phyloP scores from a whole-genome alignment of 2,329 filamentous ascomycete genomes.

The Ceratocystis variospora region DNA sequence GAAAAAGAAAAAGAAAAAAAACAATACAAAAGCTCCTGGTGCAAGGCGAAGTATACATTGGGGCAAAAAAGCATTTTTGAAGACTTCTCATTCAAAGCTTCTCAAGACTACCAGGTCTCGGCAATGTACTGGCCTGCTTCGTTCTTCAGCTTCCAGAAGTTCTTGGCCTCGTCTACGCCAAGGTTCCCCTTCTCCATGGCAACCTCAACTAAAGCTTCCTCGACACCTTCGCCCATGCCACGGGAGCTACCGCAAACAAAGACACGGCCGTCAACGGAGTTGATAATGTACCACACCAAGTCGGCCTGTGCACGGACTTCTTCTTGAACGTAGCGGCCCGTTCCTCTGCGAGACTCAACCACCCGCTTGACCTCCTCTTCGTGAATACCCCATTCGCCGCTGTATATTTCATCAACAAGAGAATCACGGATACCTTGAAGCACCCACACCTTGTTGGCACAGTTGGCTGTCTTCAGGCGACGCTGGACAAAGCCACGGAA shows the following conservation, averaged over 20 bases:
- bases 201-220: constrained; percentile 73
- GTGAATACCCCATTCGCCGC: constrained; percentile 88
- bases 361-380: constrained; percentile 76
- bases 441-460: constrained; percentile 96
- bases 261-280: constrained; percentile 84
- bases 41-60: neutral
- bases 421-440: constrained; percentile 90
- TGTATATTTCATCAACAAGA: constrained; percentile 89
- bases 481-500: constrained; percentile 97
- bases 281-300: constrained; percentile 96
- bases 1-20: too few relatives aligned
- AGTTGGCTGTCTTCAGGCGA: constrained; percentile 83
- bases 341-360: constrained; percentile 59
- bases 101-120: constrained; percentile 46
- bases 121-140: constrained; percentile 91
- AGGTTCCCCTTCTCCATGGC: constrained; percentile 87
- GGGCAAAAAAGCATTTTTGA: neutral
- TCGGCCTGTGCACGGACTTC: constrained; percentile 85
- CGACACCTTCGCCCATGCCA: constrained; percentile 96
- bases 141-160: constrained; percentile 88
- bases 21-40: neutral
- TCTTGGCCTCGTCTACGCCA: constrained; percentile 62
- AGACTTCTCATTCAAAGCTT: neutral
- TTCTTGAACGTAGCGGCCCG: constrained; percentile 88
- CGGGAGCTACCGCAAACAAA: constrained; percentile 93